Conservation (phyloP, 768 basidiomycete genomes). For the Gloeophyllum trabeum region DNA sequence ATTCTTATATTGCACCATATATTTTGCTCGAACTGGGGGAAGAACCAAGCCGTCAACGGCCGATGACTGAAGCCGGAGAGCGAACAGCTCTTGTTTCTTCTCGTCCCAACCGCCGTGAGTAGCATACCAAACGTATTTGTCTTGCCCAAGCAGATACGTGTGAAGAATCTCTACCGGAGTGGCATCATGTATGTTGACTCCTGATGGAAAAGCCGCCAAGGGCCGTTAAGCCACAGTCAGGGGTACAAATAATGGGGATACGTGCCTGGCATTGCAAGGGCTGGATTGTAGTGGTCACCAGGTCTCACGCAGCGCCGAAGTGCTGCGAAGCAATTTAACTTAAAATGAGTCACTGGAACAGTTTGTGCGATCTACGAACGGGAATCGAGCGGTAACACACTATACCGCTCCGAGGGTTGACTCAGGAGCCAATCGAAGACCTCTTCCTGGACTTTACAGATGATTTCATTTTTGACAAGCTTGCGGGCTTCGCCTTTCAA, state of each 20-base stretch:
- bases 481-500: neutral
- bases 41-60: slow-evolving; percentile 16
- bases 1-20: slow-evolving; percentile 19
- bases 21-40: slow-evolving; percentile 15
- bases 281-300: neutral
- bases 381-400: neutral
- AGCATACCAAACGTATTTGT: slow-evolving; percentile 22
- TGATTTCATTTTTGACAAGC: neutral
- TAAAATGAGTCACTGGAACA: neutral
- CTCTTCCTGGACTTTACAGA: neutral
- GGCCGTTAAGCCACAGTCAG: too few species aligned
- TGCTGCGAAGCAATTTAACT: neutral
- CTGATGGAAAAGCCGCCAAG: too few species aligned
- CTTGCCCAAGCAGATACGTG: slow-evolving; percentile 13
- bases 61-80: slow-evolving; percentile 14
- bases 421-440: neutral
- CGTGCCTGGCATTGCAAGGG: too few species aligned
- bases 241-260: too few species aligned
- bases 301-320: neutral
- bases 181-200: too few species aligned
- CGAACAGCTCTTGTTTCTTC: slow-evolving; percentile 13
- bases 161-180: slow-evolving; percentile 11
- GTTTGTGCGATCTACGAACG: neutral
- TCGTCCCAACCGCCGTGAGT: slow-evolving; percentile 12
- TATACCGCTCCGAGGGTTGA: neutral